Evolutionary conservation across 2,329 filamentous ascomycete genomes (phyloP), one percentile per base, ranked within the genome.

Genomic region (Fonsecaea multimorphosa): DNA sequence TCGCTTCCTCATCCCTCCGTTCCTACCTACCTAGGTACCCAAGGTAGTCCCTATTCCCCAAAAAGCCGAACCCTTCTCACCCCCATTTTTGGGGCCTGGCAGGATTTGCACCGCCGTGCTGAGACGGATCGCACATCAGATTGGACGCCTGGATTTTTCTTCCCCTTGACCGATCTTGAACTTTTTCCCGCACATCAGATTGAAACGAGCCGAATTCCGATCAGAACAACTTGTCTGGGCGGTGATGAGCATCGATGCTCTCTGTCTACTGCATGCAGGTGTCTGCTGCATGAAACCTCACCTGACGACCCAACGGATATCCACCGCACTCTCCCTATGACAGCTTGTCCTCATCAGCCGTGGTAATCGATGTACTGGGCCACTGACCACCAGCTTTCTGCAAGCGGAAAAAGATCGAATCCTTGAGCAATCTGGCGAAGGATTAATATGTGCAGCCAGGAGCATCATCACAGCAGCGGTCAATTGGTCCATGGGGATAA

Each of bases 361-460:
- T 24, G 19, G 44, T 49, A 24, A 49, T 49, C 22, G 19, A 49
- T 27, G 44, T 16, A 22, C 1, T 24, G 19, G 2, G 2, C 4
- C 11, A 49, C 22, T 22, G 16, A 27, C 8, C 19, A 27, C 8
- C 19, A 24, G 22, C 22, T 3, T 14, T 24, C 44, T 49, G 19
- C 44, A 49, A 24, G 22, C 19, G 5, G 44, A 12, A 24, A 49
- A 49, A 4, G 3, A 24, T 4, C 4, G 11, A 49, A 2, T 27
- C 8, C 11, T 49, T 6, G 8, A 38, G 24, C 12, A 22, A 19
- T 38, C 19, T 16, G 44, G 44, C 44, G 46, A 44, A 36, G 22
- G 12, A 40, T 60, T 12, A 52, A 52, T 40, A 38, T 38, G 49
- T 36, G 29, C 58, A 60, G 46, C 44, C 22, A 32, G 27, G 31